Base-by-base conservation (phyloP, 2,329 filamentous ascomycete species). In the Aureobasidium sp. region DNA sequence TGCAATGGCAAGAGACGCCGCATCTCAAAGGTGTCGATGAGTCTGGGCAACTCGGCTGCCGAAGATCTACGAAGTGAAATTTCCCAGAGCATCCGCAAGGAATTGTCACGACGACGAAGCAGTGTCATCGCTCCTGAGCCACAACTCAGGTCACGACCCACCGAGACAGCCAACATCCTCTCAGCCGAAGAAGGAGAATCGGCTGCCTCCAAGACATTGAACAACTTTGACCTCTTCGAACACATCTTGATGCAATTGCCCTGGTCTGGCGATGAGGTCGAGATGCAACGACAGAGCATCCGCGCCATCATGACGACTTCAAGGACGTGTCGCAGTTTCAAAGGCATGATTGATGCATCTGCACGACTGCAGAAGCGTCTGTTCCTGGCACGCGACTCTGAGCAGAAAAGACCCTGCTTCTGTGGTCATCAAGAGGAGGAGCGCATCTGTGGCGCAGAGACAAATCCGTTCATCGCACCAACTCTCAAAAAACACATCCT, bases 341-440 rank as follows among this genome's bases (percentile, higher is more conserved):
- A 60, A n/a, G 57, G 57, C 46, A 60, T 60, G 57, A 60, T 60
- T 12, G 57, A 60, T 43, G 57, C 44, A 8, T 60, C 57, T 34
- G 57, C 57, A 20, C 57, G 57, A 15, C 37, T 60, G 34, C 57
- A 60, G 46, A 60, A 60, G 36, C 57, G 57, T 24, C 13, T 60
- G 26, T 60, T 60, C 46, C 36, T 50, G 36, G 57, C 57, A 43
- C 57, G 46, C 46, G 57, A 60, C 57, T 60, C 57, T n/a, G 57
- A 60, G 36, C 36, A 26, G 26, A 60, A 36, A n/a, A 32, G 36
- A 46, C 44, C 46, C 15, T 60, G 57, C 6, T 43, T 32, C 29
- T 60, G 57, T 36, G 57, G 57, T 43, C 34, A 41, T 5, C 43
- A 50, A 50, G 57, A 60, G 24, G 57, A 60, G 46, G 57, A 60